A percentile compares a stretch with the other conserved stretches of the same genome.
Evolutionary conservation across 768 basidiomycete species (phyloP).

Genomic region (Baorangia bicolor): DNA sequence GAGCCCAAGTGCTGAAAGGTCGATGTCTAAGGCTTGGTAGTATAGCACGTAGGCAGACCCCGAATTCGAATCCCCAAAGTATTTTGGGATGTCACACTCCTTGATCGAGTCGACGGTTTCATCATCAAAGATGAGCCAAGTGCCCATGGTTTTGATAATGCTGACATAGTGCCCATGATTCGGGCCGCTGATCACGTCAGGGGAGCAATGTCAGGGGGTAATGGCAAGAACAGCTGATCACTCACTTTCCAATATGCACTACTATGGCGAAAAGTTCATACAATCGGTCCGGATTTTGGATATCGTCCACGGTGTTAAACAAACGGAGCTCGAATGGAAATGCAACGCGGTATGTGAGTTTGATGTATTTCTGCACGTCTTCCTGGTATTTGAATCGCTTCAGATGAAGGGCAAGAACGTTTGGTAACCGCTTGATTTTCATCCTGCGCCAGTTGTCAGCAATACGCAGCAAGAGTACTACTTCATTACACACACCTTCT

Average conservation of each 20-base stretch:
- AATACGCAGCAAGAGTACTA: not conserved
- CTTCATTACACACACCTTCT: constrained; percentile 61
- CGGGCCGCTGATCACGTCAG: constrained; percentile 65
- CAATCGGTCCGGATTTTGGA: constrained; percentile 85
- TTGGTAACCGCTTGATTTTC: constrained; percentile 97
- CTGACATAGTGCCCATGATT: constrained; percentile 98
- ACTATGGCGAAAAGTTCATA: constrained; percentile 97
- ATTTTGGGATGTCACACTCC: constrained; percentile 87
- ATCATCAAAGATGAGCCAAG: constrained; percentile 96
- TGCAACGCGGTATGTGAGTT: constrained; percentile 93
- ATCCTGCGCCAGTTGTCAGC: constrained; percentile 54
- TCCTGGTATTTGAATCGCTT: constrained; percentile 99
- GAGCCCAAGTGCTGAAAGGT: constrained; percentile 69
- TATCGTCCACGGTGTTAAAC: constrained; percentile 96
- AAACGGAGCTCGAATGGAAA: constrained; percentile 93
- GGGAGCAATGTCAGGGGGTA: constrained; percentile 13
- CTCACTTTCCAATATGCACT: constrained; percentile 98
- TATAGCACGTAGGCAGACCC: constrained; percentile 96
- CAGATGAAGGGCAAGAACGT: constrained; percentile 91
- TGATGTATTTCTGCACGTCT: constrained; percentile 85
- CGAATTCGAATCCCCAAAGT: constrained; percentile 87
- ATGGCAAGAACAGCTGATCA: constrained; percentile 26
- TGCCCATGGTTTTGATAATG: constrained; percentile 80
- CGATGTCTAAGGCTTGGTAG: constrained; percentile 91
- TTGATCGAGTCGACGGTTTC: constrained; percentile 86